phyloP scores from a whole-genome alignment of 345 rosid genomes.

The Citrus glauca region DNA sequence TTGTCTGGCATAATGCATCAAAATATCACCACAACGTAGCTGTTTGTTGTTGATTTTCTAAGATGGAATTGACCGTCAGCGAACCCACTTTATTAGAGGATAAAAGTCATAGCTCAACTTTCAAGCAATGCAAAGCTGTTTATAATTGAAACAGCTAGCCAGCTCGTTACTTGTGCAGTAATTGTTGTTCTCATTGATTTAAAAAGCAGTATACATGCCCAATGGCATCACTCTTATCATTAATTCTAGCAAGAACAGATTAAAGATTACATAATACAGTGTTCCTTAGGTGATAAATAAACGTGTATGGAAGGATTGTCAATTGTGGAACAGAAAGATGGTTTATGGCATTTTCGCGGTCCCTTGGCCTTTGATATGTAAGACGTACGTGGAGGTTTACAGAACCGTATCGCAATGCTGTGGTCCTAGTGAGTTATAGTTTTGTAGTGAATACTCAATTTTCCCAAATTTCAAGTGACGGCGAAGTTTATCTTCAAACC shows the following conservation, averaged over 20 bases:
- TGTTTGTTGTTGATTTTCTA: background rate
- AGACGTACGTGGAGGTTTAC: slow-evolving; percentile 17
- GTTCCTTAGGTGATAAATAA: background rate
- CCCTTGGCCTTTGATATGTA: background rate
- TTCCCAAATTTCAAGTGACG: slow-evolving; percentile 19
- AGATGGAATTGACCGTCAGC: background rate
- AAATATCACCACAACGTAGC: background rate
- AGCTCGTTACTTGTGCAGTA: background rate
- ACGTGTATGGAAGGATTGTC: background rate
- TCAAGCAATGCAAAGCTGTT: background rate
- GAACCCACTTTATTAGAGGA: background rate
- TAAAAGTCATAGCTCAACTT: background rate
- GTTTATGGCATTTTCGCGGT: background rate
- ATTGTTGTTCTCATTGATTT: background rate
- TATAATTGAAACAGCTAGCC: background rate
- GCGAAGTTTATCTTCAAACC: slow-evolving; percentile 40
- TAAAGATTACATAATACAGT: background rate
- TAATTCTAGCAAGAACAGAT: background rate
- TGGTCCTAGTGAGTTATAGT: slow-evolving; percentile 19
- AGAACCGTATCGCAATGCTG: slow-evolving; percentile 11
- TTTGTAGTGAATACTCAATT: background rate
- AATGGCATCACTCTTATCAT: background rate
- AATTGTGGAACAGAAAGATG: background rate
- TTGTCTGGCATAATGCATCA: background rate
- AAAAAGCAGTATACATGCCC: background rate